Evolutionary conservation across 345 rosid species (phyloP).

Genomic region (Arabis alpina): DNA sequence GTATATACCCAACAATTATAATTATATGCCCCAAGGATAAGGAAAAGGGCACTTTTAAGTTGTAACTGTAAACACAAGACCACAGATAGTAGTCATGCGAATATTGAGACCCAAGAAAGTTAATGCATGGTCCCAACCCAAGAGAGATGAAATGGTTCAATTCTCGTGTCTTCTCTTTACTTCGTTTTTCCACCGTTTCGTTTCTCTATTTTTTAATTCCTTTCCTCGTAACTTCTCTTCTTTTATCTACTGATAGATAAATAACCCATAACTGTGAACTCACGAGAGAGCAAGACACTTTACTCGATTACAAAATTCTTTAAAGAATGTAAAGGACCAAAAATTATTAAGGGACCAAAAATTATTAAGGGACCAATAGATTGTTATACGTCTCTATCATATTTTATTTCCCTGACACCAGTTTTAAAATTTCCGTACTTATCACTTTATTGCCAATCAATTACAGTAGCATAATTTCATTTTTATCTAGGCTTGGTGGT

Average conservation of each 20-base stretch:
- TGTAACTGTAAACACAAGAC: conserved; percentile 26
- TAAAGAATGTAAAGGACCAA: background rate
- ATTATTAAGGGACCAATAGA: conserved; percentile 7
- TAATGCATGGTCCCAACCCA: conserved; percentile 25
- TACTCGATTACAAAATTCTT: background rate
- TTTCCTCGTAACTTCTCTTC: conserved; percentile 7
- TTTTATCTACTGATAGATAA: background rate
- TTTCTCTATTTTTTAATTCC: background rate
- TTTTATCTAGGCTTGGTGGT: conserved; percentile 55
- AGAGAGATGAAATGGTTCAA: background rate
- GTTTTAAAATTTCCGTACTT: background rate
- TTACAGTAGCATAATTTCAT: background rate
- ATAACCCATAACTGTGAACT: background rate
- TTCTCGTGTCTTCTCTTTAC: conserved; percentile 25
- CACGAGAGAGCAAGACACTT: conserved; percentile 16
- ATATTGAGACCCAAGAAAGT: conserved; percentile 17
- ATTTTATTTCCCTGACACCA: conserved; percentile 8
- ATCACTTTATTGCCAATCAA: background rate
- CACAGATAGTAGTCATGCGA: background rate
- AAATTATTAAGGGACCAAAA: conserved; percentile 16
- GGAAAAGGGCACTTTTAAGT: conserved; percentile 21
- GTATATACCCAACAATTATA: background rate
- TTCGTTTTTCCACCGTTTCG: background rate
- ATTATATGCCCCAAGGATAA: conserved; percentile 4
- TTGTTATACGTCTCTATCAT: conserved; percentile 22